Base-by-base conservation (phyloP, 1,139 yeast species). In the Chernovozyma sophiae-reginae region DNA sequence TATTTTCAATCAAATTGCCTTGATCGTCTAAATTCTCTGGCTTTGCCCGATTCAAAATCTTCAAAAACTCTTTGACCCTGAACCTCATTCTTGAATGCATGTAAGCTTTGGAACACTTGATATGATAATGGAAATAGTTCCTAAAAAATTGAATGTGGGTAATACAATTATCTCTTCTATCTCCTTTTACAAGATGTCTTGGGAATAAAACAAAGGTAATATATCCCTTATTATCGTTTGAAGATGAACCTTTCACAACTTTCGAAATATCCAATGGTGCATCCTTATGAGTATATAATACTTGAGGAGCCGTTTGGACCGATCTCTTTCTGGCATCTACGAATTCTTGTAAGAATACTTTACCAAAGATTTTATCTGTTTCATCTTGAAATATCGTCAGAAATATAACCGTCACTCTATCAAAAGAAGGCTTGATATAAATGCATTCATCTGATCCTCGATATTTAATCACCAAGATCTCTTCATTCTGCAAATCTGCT, bases 31-130 rank as follows among this genome's bases (percentile, higher is more conserved):
- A 81, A 45, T 79, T 86, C 54, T 92, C 99, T 19, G 97, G 95
- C 65, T 90, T 89, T 31, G 98, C 98, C 56, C 99, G 78, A 70
- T 94, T 92, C 66, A 92, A 79, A 32, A 94, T 92, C 73, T 92
- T 92, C 57, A 90, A 77, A 68, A 90, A 92, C 54, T 94, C 95
- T 50, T 84, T 81, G 30, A 92, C 97, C 52, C 98, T 78, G 64
- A 73, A 86, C 65, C 99, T 80, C 98, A 92, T 92, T 72, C 99
- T 81, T 40, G 96, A 87, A 65, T 92, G 99, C 85, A 92, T 82
- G 68, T 86, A 94, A 29, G 98, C 97, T 72, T 92, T 92, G 44
- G 96, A 89, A 61, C 97, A 90, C 66, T 92, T 92, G 68, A 92
- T 92, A 60, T 92, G 99, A 65, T 90, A 92, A 62, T 92, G 98